These are phyloP conservation scores for Nelumbo lutea DNA, from an alignment of 164 flowering plant species.

Conservation along the genomic window DNA sequence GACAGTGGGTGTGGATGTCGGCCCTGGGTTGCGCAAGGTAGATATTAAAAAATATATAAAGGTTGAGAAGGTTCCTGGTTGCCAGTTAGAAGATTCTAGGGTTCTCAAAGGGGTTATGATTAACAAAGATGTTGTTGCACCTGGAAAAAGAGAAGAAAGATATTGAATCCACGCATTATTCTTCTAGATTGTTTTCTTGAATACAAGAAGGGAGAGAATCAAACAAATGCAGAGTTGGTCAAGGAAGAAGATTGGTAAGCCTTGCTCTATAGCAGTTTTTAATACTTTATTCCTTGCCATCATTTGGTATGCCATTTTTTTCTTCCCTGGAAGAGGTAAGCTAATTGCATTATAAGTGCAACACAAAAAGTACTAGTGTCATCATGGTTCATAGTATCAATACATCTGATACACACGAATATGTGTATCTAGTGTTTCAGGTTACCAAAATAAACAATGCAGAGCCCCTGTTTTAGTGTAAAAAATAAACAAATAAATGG, in stretches of 20 bases:
- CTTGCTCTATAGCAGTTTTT: not conserved
- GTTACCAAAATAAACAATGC: no score
- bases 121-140: constrained; percentile 92
- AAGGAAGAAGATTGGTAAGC: constrained; percentile 80
- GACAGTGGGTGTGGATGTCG: constrained; percentile 85
- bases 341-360: no score
- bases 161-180: constrained; percentile 80
- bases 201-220: constrained; percentile 97
- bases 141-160: constrained; percentile 96
- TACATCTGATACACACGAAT: no score
- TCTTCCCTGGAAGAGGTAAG: no score
- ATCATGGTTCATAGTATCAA: no score
- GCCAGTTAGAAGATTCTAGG: constrained; percentile 87
- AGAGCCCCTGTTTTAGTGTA: no score
- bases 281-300: not conserved
- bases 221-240: constrained; percentile 91
- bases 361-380: no score
- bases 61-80: constrained; percentile 95
- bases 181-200: constrained; percentile 93
- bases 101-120: constrained; percentile 94
- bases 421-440: no score
- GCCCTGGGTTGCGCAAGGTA: constrained; percentile 86
- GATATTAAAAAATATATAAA: constrained; percentile 92
- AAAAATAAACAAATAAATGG: no score
- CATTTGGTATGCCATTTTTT: no score